Percentiles rank a stretch among this genome's conserved stretches.
Conservation (phyloP, 768 basidiomycete species). For the Galerina sulciceps region DNA sequence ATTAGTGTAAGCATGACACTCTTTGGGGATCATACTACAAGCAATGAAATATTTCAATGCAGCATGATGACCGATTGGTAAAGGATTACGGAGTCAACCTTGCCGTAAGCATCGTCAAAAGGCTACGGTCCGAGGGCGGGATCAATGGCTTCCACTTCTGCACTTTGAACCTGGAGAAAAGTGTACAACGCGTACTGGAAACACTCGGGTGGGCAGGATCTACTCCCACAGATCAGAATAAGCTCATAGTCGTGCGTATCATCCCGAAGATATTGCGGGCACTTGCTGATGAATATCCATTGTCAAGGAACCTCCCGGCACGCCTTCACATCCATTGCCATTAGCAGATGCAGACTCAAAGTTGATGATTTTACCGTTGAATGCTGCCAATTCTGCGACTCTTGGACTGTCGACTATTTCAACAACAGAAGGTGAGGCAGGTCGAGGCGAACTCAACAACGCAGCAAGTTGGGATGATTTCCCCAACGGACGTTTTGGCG, state of each 20-base stretch:
- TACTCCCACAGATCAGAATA: constrained; percentile 49
- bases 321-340: constrained; percentile 30
- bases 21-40: not conserved
- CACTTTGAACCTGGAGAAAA: constrained; percentile 97
- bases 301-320: constrained; percentile 44
- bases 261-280: not conserved
- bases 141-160: constrained; percentile 89
- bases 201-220: constrained; percentile 70
- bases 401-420: constrained; percentile 54
- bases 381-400: constrained; percentile 67
- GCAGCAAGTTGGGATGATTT: constrained; percentile 93
- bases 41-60: not conserved
- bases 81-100: constrained; percentile 94
- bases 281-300: constrained; percentile 4
- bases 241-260: constrained; percentile 64
- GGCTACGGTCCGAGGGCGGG: constrained; percentile 55
- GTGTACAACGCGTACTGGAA: constrained; percentile 85
- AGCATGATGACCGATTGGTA: constrained; percentile 93
- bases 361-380: constrained; percentile 64
- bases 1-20: constrained; percentile 63
- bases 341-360: constrained; percentile 30
- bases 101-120: constrained; percentile 78
- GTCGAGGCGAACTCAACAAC: constrained; percentile 76
- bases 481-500: constrained; percentile 98
- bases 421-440: constrained; percentile 56